Evolutionary conservation across 139 green algal species (phyloP), one percentile per base, ranked within the genome.

Genomic region (Haematococcus sp.): DNA sequence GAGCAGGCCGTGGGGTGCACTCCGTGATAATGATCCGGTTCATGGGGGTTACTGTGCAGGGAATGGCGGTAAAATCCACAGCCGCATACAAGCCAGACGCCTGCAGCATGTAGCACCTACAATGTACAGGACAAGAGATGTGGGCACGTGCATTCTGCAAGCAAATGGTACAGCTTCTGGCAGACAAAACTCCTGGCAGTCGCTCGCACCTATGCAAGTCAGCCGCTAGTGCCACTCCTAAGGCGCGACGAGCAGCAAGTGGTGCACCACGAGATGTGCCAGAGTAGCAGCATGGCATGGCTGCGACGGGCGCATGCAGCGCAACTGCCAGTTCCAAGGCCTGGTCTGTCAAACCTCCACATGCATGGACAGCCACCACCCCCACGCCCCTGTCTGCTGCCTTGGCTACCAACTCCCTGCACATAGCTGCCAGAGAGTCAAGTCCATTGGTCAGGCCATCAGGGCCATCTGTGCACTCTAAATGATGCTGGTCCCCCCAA

Each of bases 341-440:
- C 27, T 4, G 4, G 58, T 65, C 58, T 3, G 58, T 65, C 25
- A 65, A n/a, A 4, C 11, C 25, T 3, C 58, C 58, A n/a, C 58
- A 65, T n/a, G 58, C 58, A 34, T 65, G 58, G 20, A 65, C 58
- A 17, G 58, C 58, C 58, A 65, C n/a, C 58, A 65, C 58, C 20
- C 58, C 58, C 58, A 65, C 58, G n/a, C 25, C 58, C 25, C 58
- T 4, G 3, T 7, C 20, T n/a, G 25, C 58, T n/a, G 58, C 58
- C 25, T 2, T 20, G 40, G 40, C 7, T 11, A 11, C 40, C 7
- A 49, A 11, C 40, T 49, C 40, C 25, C 58, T 3, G 28, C 27
- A 35, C 58, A 65, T n/a, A 4, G 52, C 11, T 4, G 11, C 52
- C 52, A 61, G 22, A 4, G 52, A 7, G 4, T 61, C 52, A 27